phyloP scores from a whole-genome alignment of 202 grass and related monocot genomes.

The Saccharum hybrid region DNA sequence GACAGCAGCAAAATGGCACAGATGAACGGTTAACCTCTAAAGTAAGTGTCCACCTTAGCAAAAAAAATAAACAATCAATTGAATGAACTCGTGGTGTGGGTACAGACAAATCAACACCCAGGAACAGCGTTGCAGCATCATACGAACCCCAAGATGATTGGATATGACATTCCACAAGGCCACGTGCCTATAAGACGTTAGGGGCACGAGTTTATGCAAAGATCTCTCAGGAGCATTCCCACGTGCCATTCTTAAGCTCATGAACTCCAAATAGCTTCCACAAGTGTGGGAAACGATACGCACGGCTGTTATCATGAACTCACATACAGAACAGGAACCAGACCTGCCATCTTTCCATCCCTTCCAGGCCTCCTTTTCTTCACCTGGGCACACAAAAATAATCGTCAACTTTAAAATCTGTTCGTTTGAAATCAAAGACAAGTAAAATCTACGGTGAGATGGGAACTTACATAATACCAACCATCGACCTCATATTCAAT shows the following conservation, averaged over 20 bases:
- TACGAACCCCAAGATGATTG: slow-evolving; percentile 9
- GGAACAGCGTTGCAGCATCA: slow-evolving; percentile 14
- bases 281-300: slow-evolving; percentile 7
- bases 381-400: slow-evolving; percentile 59
- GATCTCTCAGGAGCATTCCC: neutral
- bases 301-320: slow-evolving; percentile 64
- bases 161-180: neutral
- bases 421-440: slow-evolving; percentile 3
- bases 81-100: slow-evolving; percentile 33
- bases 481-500: slow-evolving; percentile 99
- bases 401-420: slow-evolving; percentile 21
- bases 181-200: neutral
- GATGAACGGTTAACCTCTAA: slow-evolving; percentile 11
- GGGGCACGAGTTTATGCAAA: neutral
- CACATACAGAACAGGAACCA: slow-evolving; percentile 97
- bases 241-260: neutral
- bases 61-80: slow-evolving; percentile 39
- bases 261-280: slow-evolving; percentile 23
- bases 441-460: slow-evolving; percentile 4
- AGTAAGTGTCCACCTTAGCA: slow-evolving; percentile 28
- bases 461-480: slow-evolving; percentile 96
- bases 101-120: slow-evolving; percentile 11
- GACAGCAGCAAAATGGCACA: neutral
- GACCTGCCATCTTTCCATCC: slow-evolving; percentile 85
- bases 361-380: slow-evolving; percentile 97